phyloP scores from a whole-genome alignment of 129 eudicot species.

The Ambrosia artemisiifolia region DNA sequence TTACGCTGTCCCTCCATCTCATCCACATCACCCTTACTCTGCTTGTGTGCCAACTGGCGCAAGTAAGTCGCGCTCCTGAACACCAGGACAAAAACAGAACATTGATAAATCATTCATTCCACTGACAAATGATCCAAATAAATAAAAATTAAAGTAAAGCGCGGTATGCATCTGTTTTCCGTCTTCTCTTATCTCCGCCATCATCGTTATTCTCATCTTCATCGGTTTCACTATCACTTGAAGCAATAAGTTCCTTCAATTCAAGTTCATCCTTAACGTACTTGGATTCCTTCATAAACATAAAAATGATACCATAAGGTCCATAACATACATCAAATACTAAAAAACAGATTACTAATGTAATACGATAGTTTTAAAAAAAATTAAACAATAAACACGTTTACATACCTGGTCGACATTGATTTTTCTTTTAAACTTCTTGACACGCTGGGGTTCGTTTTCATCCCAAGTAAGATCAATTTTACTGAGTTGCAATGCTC shows the following conservation, averaged over 20 bases:
- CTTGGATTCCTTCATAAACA: conserved; percentile 44
- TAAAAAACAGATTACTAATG: neutral
- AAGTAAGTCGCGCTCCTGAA: conserved; percentile 89
- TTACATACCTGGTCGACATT: conserved; percentile 60
- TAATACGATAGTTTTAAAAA: neutral
- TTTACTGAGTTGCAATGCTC: conserved; percentile 81
- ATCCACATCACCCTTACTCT: conserved; percentile 38
- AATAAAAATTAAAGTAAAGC: conserved; percentile 51
- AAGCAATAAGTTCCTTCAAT: conserved; percentile 70
- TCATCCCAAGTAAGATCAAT: conserved; percentile 90
- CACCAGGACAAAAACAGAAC: neutral
- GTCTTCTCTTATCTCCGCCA: conserved; percentile 37
- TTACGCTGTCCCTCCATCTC: too few species aligned
- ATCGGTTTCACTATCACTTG: conserved; percentile 79
- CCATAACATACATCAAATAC: neutral
- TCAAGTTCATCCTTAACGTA: conserved; percentile 54
- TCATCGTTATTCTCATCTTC: conserved; percentile 43
- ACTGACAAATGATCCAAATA: neutral
- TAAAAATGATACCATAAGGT: neutral
- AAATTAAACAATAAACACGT: neutral
- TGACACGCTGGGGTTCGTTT: conserved; percentile 81
- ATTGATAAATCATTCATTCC: neutral
- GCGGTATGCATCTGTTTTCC: conserved; percentile 64
- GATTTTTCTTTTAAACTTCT: conserved; percentile 66
- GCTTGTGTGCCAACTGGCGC: conserved; percentile 60